Base-by-base conservation (phyloP, 768 basidiomycete genomes). In the Boletus tomentosulus region DNA sequence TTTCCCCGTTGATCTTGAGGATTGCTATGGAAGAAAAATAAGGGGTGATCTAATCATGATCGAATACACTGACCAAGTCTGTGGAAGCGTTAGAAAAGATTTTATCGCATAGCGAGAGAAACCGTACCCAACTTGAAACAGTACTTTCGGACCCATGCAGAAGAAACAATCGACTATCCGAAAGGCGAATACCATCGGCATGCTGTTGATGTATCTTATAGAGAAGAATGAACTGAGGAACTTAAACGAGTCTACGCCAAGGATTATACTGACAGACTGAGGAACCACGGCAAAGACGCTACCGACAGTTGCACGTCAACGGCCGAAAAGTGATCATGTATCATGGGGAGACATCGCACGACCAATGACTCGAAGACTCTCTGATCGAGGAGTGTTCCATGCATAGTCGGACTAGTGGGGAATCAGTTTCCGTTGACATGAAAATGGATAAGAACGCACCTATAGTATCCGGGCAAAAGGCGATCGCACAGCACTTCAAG, bases 171-270 rank as follows among this genome's bases (percentile, higher is more conserved):
- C 95, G 3, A 95, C 92, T 65, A 97, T 91, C 31, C 97, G 84
- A 77, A 97, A 99, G 0, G 96, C 96, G 64, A 98, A 99, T 39
- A 99, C 85, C 83, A 98, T 88, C 2, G 94, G 91, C 91, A 94
- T 92, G 66, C 87, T 91, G 71, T 93, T 93, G 67, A 93, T 92
- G 64, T 82, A 92, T 64, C 90, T 64, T 55, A 6, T 87, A 59
- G 25, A 37, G 22, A 46, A 46, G 38, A 34, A 44, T 55, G 19
- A 61, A 48, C 9, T 25, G 48, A 46, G 13, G 35, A 16, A 33
- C 22, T 12, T 25, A 45, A 24, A 44, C 48, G 19, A 6, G 15
- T 31, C 5, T 27, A 50, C 11, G 10, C 12, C 60, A 67, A 65
- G 16, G 60, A 70, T 42, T 60, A 62, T 51, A 81, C 94, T 62